Evolutionary conservation across 345 rosid species (phyloP).

Genomic region (Ailanthus altissimus): DNA sequence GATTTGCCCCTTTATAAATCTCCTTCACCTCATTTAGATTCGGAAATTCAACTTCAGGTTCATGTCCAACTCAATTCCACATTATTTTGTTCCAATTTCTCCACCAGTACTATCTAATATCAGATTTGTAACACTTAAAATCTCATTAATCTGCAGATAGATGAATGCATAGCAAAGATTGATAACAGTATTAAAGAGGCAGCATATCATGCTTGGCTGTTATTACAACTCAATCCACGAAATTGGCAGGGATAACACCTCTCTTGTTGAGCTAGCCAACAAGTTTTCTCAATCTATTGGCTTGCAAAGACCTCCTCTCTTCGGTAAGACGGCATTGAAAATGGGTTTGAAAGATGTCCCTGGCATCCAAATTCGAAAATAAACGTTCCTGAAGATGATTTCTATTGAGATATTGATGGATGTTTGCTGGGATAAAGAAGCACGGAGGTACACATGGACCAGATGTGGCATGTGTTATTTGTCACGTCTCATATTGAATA

Average conservation of each 20-base stretch:
- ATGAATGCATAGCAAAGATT: constrained; percentile 60
- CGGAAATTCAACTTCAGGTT: constrained; percentile 62
- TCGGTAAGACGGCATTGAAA: constrained; percentile 82
- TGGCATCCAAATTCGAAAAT: constrained; percentile 63
- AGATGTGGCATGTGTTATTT: too few species aligned
- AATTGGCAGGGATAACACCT: constrained; percentile 87
- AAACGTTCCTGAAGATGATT: not conserved
- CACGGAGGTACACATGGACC: too few species aligned
- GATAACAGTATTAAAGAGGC: constrained; percentile 87
- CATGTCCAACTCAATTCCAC: constrained; percentile 6
- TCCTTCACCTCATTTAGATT: constrained; percentile 59
- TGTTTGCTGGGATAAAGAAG: constrained; percentile 3
- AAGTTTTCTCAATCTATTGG: constrained; percentile 80
- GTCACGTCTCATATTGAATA: too few species aligned
- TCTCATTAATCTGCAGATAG: constrained; percentile 53
- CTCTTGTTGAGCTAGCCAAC: constrained; percentile 76
- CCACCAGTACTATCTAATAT: not conserved
- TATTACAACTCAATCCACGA: constrained; percentile 85
- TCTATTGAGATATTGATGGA: not conserved
- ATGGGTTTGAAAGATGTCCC: constrained; percentile 92
- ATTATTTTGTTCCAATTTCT: constrained; percentile 10
- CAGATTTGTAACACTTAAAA: constrained; percentile 6
- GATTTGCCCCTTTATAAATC: constrained; percentile 76
- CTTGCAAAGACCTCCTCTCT: constrained; percentile 70
- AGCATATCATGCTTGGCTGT: constrained; percentile 97